phyloP scores from a whole-genome alignment of 1,139 yeast genomes.

The Insectozyma bohioensis region DNA sequence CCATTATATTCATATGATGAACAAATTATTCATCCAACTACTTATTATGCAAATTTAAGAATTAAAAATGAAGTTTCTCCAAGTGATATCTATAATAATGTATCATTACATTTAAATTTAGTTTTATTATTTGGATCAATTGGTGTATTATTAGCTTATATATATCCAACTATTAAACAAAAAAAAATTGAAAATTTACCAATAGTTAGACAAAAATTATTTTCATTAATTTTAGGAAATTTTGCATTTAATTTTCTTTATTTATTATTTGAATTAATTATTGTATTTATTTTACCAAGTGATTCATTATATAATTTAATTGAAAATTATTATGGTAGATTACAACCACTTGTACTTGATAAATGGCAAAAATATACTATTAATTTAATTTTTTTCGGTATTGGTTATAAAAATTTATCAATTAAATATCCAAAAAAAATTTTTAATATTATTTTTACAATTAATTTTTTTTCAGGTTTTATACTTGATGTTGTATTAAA shows the following conservation, averaged over 20 bases:
- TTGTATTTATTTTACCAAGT: slow-evolving; percentile 8
- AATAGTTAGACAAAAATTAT: slow-evolving; percentile 6
- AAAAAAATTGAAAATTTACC: slow-evolving; percentile 7
- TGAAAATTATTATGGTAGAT: slow-evolving; percentile 8
- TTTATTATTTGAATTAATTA: slow-evolving; percentile 8
- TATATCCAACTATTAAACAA: slow-evolving; percentile 8
- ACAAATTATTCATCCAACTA: slow-evolving; percentile 9
- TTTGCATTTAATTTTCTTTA: slow-evolving; percentile 7
- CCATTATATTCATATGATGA: slow-evolving; percentile 13
- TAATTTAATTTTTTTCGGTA: slow-evolving; percentile 12
- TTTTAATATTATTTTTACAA: slow-evolving; percentile 7
- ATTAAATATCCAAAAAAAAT: slow-evolving; percentile 3
- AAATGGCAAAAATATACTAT: slow-evolving; percentile 12
- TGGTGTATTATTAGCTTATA: slow-evolving; percentile 8
- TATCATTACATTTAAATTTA: slow-evolving; percentile 11
- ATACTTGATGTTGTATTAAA: slow-evolving; percentile 4
- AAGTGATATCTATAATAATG: slow-evolving; percentile 9
- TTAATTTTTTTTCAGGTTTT: slow-evolving; percentile 6
- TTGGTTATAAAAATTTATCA: slow-evolving; percentile 9
- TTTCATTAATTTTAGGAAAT: slow-evolving; percentile 6
- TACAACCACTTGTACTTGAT: slow-evolving; percentile 9
- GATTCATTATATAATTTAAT: slow-evolving; percentile 8
- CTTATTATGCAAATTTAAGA: slow-evolving; percentile 9
- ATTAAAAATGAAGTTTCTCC: slow-evolving; percentile 13
- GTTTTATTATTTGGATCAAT: slow-evolving; percentile 9